Evolutionary conservation across 768 basidiomycete genomes (phyloP).

Genomic region (Pleurotus eryngii): DNA sequence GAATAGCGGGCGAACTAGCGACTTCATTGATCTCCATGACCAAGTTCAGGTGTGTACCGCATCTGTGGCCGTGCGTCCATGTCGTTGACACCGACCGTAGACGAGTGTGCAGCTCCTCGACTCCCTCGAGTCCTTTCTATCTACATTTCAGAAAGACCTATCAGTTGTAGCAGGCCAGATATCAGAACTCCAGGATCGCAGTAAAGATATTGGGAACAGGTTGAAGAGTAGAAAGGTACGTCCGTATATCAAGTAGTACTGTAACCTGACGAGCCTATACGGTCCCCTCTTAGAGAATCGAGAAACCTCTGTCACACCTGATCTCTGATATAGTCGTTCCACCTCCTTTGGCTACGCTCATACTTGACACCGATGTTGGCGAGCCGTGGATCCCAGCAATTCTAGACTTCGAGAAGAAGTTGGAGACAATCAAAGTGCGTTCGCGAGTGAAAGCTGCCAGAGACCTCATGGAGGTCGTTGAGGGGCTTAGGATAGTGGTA

Average conservation of each 20-base stretch:
- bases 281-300: conserved; percentile 65
- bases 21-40: conserved; percentile 86
- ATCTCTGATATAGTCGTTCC: conserved; percentile 80
- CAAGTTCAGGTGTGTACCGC: conserved; percentile 71
- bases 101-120: conserved; percentile 83
- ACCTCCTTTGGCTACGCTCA: conserved; percentile 67
- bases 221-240: conserved; percentile 82
- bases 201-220: conserved; percentile 85
- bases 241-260: conserved; percentile 8
- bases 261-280: neutral
- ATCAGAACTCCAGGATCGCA: conserved; percentile 86
- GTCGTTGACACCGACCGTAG: conserved; percentile 37
- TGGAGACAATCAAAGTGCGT: conserved; percentile 66
- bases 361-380: conserved; percentile 82
- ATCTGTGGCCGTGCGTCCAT: neutral
- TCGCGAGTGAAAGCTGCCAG: conserved; percentile 84
- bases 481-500: conserved; percentile 88
- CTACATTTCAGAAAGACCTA: conserved; percentile 93
- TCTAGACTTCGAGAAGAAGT: conserved; percentile 72
- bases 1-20: conserved; percentile 43
- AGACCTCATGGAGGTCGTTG: conserved; percentile 78
- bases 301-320: conserved; percentile 80
- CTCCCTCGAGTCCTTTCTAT: conserved; percentile 86
- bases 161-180: conserved; percentile 96
- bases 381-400: conserved; percentile 88